Percentiles rank a stretch among this genome's conserved stretches.
Conservation (phyloP, 2,329 filamentous ascomycete species). For the Sporothrix variecibatus region DNA sequence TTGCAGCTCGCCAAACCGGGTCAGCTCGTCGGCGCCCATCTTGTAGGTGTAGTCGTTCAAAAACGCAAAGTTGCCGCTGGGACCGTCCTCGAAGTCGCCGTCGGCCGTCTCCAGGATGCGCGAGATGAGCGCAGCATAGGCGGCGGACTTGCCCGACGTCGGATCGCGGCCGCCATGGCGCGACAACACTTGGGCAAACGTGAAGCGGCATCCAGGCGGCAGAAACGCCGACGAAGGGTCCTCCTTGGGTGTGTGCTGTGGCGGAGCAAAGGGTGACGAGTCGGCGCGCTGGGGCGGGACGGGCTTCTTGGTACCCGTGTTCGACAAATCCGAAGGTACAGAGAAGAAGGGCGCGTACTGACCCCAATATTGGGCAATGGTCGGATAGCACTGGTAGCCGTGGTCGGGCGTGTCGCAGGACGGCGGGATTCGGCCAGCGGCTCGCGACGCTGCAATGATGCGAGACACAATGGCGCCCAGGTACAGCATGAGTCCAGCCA, state of each 20-base stretch:
- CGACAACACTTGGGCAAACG: constrained; percentile 78
- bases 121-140: constrained; percentile 65
- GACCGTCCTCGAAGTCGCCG: constrained; percentile 43
- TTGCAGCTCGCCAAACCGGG: constrained; percentile 66
- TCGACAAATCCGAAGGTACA: constrained; percentile 57
- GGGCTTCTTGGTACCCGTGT: background rate
- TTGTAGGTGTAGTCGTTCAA: constrained; percentile 70
- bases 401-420: constrained; percentile 55
- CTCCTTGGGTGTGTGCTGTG: background rate
- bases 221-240: constrained; percentile 35
- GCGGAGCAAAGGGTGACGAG: constrained; percentile 8
- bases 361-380: constrained; percentile 73
- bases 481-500: constrained; percentile 24
- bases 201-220: constrained; percentile 70
- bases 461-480: constrained; percentile 33
- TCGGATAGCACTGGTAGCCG: constrained; percentile 64
- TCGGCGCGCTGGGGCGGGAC: background rate
- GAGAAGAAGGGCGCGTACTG: constrained; percentile 86
- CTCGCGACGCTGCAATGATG: constrained; percentile 24
- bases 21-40: constrained; percentile 56
- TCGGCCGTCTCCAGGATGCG: constrained; percentile 60
- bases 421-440: background rate
- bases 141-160: constrained; percentile 64
- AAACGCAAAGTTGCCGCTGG: constrained; percentile 69
- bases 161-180: constrained; percentile 85